Percentiles rank a stretch among this genome's conserved stretches.
phyloP scores from a whole-genome alignment of 2,329 filamentous ascomycete genomes.

The Westerdykella ornata region DNA sequence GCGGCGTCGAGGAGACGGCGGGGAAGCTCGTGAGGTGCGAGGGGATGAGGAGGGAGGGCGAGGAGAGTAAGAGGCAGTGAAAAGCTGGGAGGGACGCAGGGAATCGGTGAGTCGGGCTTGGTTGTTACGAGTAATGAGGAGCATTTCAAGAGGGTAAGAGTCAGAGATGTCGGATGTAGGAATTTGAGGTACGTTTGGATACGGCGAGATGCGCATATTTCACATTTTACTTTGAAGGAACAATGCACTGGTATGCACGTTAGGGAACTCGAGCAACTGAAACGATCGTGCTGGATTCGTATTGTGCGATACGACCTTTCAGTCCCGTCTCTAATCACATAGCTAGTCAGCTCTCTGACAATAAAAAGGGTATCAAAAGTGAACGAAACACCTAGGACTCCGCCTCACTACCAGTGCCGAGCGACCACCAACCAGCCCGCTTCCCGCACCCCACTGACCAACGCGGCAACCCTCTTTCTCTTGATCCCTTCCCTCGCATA shows the following conservation, averaged over 20 bases:
- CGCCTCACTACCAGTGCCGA: conserved; percentile 32
- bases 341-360: too few relatives aligned
- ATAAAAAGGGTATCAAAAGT: not conserved
- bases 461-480: conserved; percentile 56
- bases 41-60: conserved; percentile 22
- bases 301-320: too few relatives aligned
- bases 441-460: conserved; percentile 59
- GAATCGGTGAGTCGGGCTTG: too few relatives aligned
- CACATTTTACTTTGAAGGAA: too few relatives aligned
- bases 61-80: conserved; percentile 24
- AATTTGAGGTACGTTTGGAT: too few relatives aligned
- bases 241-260: too few relatives aligned
- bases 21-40: conserved; percentile 60
- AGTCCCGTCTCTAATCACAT: too few relatives aligned
- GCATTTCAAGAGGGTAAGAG: too few relatives aligned
- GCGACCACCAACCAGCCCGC: conserved; percentile 52
- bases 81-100: not conserved
- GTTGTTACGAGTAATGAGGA: too few relatives aligned
- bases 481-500: conserved; percentile 80
- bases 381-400: not conserved
- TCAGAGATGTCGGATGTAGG: too few relatives aligned
- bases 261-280: not conserved
- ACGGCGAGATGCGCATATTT: too few relatives aligned
- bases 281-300: not conserved
- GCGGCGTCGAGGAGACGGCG: conserved; percentile 58